Percentiles rank a stretch among this genome's conserved stretches.
phyloP scores from a whole-genome alignment of 208 protist genomes.

The Leishmania braziliensis region DNA sequence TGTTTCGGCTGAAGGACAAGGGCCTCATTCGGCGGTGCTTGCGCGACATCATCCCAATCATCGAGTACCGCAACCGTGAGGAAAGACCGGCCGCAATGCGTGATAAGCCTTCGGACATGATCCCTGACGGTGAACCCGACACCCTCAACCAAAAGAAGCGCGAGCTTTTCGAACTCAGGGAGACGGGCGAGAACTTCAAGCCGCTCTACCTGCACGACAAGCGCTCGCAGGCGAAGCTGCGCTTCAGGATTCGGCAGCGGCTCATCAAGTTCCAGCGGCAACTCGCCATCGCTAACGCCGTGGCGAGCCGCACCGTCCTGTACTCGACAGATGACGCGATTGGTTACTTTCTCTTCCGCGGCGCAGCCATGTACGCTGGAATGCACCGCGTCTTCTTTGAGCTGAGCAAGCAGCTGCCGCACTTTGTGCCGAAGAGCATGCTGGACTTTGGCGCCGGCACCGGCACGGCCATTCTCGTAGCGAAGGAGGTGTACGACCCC shows the following conservation, averaged over 20 bases:
- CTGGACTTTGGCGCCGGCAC: slow-evolving; percentile 89
- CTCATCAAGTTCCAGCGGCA: slow-evolving; percentile 89
- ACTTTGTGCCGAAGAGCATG: slow-evolving; percentile 89
- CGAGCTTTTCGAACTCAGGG: slow-evolving; percentile 82
- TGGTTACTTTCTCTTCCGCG: slow-evolving; percentile 89
- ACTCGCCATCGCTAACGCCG: slow-evolving; percentile 78
- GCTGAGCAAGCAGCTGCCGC: slow-evolving; percentile 84
- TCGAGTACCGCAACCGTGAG: slow-evolving; percentile 88
- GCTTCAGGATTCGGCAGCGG: slow-evolving; percentile 80
- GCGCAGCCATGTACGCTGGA: slow-evolving; percentile 86
- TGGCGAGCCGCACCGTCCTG: slow-evolving; percentile 78
- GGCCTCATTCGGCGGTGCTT: slow-evolving; percentile 80
- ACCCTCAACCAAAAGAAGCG: slow-evolving; percentile 91
- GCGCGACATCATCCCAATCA: slow-evolving; percentile 87
- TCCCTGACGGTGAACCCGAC: slow-evolving; percentile 82
- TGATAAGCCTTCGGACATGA: slow-evolving; percentile 66
- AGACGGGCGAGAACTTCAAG: slow-evolving; percentile 79
- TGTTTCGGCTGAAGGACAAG: slow-evolving; percentile 88
- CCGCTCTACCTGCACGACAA: slow-evolving; percentile 68
- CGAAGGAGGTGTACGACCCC: slow-evolving; percentile 91
- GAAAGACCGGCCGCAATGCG: slow-evolving; percentile 50
- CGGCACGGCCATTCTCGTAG: slow-evolving; percentile 80
- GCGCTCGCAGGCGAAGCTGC: slow-evolving; percentile 84
- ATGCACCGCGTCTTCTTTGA: slow-evolving; percentile 90
- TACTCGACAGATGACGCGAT: slow-evolving; percentile 86